Evolutionary conservation across 441 rosid species (phyloP), one percentile per base, ranked within the genome.

Genomic region (Erysimum cheiri): DNA sequence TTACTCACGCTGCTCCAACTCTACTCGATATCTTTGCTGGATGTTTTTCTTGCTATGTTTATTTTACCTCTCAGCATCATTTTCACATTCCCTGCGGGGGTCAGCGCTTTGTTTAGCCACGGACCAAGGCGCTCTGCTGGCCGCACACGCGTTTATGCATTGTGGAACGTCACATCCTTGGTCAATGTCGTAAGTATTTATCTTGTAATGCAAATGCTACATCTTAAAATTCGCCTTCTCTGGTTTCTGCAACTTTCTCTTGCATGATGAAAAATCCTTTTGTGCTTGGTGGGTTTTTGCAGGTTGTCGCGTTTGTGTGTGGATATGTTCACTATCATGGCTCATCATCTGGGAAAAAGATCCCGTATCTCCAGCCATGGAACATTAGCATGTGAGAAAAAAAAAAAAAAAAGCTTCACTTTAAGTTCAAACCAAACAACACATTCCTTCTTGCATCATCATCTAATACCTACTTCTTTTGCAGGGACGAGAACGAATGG

Each of bases 401-500:
- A 26, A 7, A 54, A 15, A 41, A 44, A 5, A 33, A 64, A 58
- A 32, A n/a, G n/a, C 55, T 32, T 62, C 40, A 62, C 41, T 3
- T 36, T 6, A n/a, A n/a, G n/a, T n/a, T n/a, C n/a, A n/a, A 13
- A 19, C 17, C 32, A 37, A 24, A 64, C 22, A 35, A 63, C 50
- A 56, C 55, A 28, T 71, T 60, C 39, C 8, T 43, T 48, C 60
- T 53, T 77, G 43, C 43, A 12, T 22, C 69, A 71, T 15, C 60
- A 52, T 36, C 65, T 60, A 60, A 71, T n/a, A 0, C 9, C 8
- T 39, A 6, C 40, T 17, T 15, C 1, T 17, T 13, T 54, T 70
- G 79, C 77, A 92, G 98, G 95, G 98, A 92, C 72, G 98, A 92
- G 81, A 90, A 92, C 32, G 98, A 90, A 67, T 92, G 96, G 98